These are phyloP conservation scores for Citrus sp. DNA, from an alignment of 345 rosid genomes.

Conservation along the genomic window DNA sequence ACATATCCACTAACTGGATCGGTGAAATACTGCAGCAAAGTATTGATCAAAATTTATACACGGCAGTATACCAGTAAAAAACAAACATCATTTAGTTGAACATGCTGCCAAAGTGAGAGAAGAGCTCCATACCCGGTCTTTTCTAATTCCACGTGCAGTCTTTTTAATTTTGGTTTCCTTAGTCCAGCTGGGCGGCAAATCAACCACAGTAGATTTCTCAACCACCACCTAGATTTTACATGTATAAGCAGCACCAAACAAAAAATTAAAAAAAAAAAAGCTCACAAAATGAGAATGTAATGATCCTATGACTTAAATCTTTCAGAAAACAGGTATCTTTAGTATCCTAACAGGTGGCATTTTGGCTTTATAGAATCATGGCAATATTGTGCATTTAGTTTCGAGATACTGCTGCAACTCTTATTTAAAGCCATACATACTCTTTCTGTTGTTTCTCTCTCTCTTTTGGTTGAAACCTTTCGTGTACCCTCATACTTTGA, in stretches of 20 bases:
- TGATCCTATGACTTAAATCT: neutral
- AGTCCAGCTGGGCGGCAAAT: conserved; percentile 41
- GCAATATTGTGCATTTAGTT: neutral
- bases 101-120: neutral
- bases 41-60: conserved; percentile 11
- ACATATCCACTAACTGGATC: conserved; percentile 39
- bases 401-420: neutral
- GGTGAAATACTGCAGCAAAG: conserved; percentile 32
- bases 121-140: conserved; percentile 30
- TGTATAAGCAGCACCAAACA: neutral
- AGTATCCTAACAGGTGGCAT: neutral
- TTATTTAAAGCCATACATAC: neutral
- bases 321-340: neutral
- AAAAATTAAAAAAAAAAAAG: neutral
- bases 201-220: conserved; percentile 19
- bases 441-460: neutral
- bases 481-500: neutral
- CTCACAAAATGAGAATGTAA: neutral
- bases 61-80: neutral
- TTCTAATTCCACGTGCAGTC: conserved; percentile 14
- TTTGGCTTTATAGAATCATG: neutral
- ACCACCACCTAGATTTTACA: conserved; percentile 28
- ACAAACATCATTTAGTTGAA: neutral
- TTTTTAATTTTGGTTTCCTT: conserved; percentile 31
- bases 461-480: neutral